Conservation (phyloP, 768 basidiomycete species). For the Hydnum rufescens region DNA sequence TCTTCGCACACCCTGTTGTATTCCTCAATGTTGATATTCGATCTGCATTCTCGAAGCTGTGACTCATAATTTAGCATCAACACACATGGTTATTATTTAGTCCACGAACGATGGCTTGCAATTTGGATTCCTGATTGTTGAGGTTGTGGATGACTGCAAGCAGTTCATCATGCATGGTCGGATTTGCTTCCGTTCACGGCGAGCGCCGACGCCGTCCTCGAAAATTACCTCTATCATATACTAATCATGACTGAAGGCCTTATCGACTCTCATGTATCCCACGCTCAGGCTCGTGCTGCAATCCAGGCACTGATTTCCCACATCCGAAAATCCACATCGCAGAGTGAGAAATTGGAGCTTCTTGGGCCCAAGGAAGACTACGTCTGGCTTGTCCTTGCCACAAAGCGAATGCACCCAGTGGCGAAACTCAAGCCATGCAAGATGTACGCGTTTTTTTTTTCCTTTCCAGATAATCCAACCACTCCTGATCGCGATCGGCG, state of each 20-base stretch:
- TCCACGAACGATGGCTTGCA: not conserved
- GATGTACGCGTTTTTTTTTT: conserved; percentile 37
- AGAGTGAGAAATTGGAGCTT: conserved; percentile 37
- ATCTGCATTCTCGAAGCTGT: not conserved
- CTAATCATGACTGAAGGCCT: not conserved
- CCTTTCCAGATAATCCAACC: not conserved
- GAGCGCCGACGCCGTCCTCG: not conserved
- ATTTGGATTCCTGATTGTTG: not conserved
- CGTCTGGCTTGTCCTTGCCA: conserved; percentile 75
- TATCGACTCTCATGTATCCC: conserved; percentile 50
- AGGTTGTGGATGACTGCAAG: not conserved
- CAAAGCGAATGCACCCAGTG: conserved; percentile 61
- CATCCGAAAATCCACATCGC: conserved; percentile 30
- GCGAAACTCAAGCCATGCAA: conserved; percentile 61
- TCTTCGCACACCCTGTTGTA: not conserved
- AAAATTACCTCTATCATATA: too few relatives aligned
- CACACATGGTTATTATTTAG: not conserved
- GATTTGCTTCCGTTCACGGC: not conserved
- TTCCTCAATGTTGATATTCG: not conserved
- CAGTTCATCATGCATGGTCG: not conserved
- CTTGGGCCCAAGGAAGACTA: conserved; percentile 61
- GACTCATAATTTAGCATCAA: not conserved
- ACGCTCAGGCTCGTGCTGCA: conserved; percentile 55
- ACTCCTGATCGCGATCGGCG: too few relatives aligned
- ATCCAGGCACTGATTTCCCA: conserved; percentile 60